phyloP scores from a whole-genome alignment of 331 rosid species.

The Malus hybrid region DNA sequence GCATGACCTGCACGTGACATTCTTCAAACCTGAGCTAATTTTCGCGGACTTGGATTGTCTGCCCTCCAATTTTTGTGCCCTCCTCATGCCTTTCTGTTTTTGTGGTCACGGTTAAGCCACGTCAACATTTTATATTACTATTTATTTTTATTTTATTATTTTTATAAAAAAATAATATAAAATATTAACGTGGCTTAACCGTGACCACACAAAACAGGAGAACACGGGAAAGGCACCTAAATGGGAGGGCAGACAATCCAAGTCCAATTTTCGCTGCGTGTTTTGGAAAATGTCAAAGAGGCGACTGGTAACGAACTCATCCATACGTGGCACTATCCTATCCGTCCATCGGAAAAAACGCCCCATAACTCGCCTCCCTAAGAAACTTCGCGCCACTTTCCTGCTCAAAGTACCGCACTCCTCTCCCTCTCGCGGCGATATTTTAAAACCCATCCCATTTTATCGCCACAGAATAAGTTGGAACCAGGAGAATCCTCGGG shows the following conservation, averaged over 20 bases:
- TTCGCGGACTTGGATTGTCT: too few species aligned
- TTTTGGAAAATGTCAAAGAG: not conserved
- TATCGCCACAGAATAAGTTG: not conserved
- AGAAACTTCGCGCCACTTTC: conserved; percentile 39
- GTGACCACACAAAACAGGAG: too few species aligned
- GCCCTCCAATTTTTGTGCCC: too few species aligned
- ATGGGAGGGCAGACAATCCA: too few species aligned
- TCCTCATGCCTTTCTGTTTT: too few species aligned
- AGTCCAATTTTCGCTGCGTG: not conserved
- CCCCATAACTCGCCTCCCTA: not conserved
- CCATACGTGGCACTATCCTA: conserved; percentile 23
- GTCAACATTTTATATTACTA: too few species aligned
- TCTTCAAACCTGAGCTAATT: too few species aligned
- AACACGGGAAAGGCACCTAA: too few species aligned
- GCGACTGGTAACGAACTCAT: not conserved
- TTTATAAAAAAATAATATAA: too few species aligned
- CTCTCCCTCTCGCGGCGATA: not conserved
- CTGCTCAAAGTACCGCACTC: not conserved
- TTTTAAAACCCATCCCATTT: not conserved
- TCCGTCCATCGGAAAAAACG: not conserved
- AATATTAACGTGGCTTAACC: too few species aligned
- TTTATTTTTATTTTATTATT: too few species aligned
- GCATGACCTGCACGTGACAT: conserved; percentile 12
- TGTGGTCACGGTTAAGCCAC: too few species aligned
- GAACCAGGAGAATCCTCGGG: not conserved